Conservation (phyloP, 192 early-diverging fungal genomes). For the Phycomyces nitens region DNA sequence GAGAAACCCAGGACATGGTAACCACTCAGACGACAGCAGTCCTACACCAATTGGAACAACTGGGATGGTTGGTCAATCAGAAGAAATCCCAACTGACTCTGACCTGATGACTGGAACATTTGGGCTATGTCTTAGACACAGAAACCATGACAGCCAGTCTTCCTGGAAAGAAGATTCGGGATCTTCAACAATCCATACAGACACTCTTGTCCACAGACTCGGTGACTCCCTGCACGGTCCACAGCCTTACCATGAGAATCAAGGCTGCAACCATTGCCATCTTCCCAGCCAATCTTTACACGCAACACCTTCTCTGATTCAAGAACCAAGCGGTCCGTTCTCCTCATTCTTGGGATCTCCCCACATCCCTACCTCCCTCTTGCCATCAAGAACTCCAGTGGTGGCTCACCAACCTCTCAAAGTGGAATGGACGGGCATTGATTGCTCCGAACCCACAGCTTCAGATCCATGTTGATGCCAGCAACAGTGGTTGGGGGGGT, state of each 20-base stretch:
- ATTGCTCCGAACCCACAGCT: slow-evolving; percentile 11
- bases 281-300: slow-evolving; percentile 26
- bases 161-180: slow-evolving; percentile 21
- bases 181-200: slow-evolving; percentile 22
- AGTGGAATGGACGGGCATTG: slow-evolving; percentile 25
- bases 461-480: slow-evolving; percentile 28
- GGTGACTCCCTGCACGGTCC: neutral
- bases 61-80: slow-evolving; percentile 21
- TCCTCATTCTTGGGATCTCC: neutral
- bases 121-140: slow-evolving; percentile 28
- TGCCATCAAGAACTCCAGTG: slow-evolving; percentile 3
- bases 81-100: slow-evolving; percentile 23
- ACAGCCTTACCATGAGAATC: slow-evolving; percentile 18
- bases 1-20: neutral
- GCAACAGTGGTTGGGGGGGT: slow-evolving; percentile 24
- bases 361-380: neutral
- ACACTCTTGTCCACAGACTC: slow-evolving; percentile 1
- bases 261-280: slow-evolving; percentile 26
- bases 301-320: slow-evolving; percentile 18
- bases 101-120: slow-evolving; percentile 26
- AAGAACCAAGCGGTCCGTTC: slow-evolving; percentile 23
- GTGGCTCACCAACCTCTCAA: slow-evolving; percentile 1
- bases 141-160: slow-evolving; percentile 20
- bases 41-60: neutral
- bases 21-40: neutral